Percentiles rank a stretch among this genome's conserved stretches.
These are phyloP conservation scores for Gryganskiella cystojenkinii DNA, from an alignment of 192 early-diverging fungal species.

Conservation along the genomic window DNA sequence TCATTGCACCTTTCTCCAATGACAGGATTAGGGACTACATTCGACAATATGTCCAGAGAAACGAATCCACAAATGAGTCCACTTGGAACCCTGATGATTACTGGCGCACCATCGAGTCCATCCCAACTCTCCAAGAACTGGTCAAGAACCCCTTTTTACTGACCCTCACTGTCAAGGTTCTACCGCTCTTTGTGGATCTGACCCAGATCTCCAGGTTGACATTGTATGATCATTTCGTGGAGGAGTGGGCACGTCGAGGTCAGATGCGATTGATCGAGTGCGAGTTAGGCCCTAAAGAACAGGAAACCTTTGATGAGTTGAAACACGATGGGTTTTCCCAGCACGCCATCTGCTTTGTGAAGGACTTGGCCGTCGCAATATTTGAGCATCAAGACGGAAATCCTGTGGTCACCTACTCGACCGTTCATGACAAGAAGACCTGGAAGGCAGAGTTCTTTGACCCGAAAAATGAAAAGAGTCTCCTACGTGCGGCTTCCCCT, in stretches of 20 bases:
- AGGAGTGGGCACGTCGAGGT: not conserved
- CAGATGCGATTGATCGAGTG: not conserved
- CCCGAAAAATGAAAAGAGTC: not conserved
- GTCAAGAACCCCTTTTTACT: conserved; percentile 13
- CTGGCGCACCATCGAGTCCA: not conserved
- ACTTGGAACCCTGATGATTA: conserved; percentile 1
- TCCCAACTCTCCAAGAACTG: conserved; percentile 6
- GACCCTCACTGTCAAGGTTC: not conserved
- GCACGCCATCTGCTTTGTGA: not conserved
- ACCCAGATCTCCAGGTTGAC: not conserved
- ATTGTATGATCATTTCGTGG: conserved; percentile 4
- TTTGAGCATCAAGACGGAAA: not conserved
- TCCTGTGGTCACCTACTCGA: conserved; percentile 2
- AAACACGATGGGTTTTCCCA: not conserved
- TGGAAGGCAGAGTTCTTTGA: conserved; percentile 7
- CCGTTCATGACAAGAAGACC: not conserved
- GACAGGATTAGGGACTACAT: conserved; percentile 1
- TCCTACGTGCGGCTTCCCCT: conserved; percentile 2
- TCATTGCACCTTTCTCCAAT: conserved; percentile 8
- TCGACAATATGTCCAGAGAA: not conserved
- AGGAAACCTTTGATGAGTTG: not conserved
- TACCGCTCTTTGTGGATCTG: not conserved
- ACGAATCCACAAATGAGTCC: not conserved
- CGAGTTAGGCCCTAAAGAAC: not conserved
- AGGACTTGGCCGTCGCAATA: not conserved